A percentile compares a stretch with the other conserved stretches of the same genome.
Evolutionary conservation across 2,329 filamentous ascomycete genomes (phyloP).

Genomic region (Phialophora expanda): DNA sequence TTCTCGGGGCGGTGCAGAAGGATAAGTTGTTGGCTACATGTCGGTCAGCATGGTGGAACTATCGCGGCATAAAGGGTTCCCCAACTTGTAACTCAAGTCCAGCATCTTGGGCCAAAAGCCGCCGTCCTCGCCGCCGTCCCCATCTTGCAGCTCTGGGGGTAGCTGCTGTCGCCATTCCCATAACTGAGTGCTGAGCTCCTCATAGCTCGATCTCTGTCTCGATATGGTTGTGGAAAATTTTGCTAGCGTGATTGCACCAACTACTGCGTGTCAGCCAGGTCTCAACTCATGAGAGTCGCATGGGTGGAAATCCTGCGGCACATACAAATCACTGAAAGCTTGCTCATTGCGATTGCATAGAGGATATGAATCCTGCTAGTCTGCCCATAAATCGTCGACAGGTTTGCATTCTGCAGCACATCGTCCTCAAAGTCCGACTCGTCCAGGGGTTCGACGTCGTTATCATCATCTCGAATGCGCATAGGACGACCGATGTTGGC

Average conservation of each 20-base stretch:
- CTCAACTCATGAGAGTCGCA: no score
- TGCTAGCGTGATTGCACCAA: constrained; percentile 13
- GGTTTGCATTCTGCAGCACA: no score
- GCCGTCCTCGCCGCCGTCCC: constrained; percentile 10
- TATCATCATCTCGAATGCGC: constrained; percentile 40
- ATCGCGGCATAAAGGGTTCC: no score
- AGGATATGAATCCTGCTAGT: constrained; percentile 18
- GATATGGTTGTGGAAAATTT: constrained; percentile 14
- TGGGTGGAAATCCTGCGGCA: no score
- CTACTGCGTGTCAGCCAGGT: constrained; percentile 3
- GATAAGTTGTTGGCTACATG: constrained; percentile 20
- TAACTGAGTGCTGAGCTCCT: constrained; percentile 14
- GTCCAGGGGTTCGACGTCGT: constrained; percentile 33
- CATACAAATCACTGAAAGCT: constrained; percentile 23
- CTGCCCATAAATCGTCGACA: constrained; percentile 8
- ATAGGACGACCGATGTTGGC: constrained; percentile 39
- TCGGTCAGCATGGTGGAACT: no score
- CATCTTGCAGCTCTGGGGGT: not conserved
- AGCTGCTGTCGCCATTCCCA: constrained; percentile 16
- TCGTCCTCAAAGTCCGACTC: constrained; percentile 28
- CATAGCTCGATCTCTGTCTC: constrained; percentile 6
- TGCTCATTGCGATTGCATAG: constrained; percentile 21
- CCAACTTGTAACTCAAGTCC: constrained; percentile 25
- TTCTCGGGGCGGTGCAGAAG: constrained; percentile 22
- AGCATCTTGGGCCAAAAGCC: constrained; percentile 23